Percentiles rank a stretch among this genome's conserved stretches.
phyloP scores from a whole-genome alignment of 23 red algal species.

The Gracilariopsis chorda region DNA sequence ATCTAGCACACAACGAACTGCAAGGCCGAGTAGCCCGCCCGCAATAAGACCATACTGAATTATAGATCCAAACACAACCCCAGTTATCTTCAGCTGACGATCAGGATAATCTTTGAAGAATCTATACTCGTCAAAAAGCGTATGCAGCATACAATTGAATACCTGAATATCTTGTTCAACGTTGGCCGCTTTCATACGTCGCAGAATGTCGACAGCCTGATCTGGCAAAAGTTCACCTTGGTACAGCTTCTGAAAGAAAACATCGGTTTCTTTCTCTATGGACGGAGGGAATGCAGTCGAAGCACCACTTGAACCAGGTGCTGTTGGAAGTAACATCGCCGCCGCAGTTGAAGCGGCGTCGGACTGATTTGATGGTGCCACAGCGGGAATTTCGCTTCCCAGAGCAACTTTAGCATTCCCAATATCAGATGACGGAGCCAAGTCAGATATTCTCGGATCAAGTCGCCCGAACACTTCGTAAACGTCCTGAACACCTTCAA shows the following conservation, averaged over 20 bases:
- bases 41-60: conserved; percentile 68
- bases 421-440: conserved; percentile 27
- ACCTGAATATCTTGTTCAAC: conserved; percentile 62
- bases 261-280: conserved; percentile 84
- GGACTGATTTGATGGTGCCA: not conserved
- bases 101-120: conserved; percentile 95
- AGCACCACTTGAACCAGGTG: not conserved
- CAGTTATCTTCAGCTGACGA: conserved; percentile 83
- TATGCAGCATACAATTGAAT: conserved; percentile 90
- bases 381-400: conserved; percentile 6
- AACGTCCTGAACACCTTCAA: conserved; percentile 36
- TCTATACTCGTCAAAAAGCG: conserved; percentile 97
- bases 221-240: conserved; percentile 32
- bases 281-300: conserved; percentile 62
- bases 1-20: conserved; percentile 75
- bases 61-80: conserved; percentile 87
- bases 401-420: conserved; percentile 9
- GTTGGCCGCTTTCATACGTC: conserved; percentile 45
- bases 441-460: conserved; percentile 4
- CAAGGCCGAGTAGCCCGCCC: conserved; percentile 56
- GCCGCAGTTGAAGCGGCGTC: conserved; percentile 51
- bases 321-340: conserved; percentile 33
- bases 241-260: conserved; percentile 78
- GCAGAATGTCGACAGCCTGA: conserved; percentile 65
- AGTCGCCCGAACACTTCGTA: conserved; percentile 14